phyloP scores from a whole-genome alignment of 306 rosid genomes.

The Elaeagnus macrophylla region DNA sequence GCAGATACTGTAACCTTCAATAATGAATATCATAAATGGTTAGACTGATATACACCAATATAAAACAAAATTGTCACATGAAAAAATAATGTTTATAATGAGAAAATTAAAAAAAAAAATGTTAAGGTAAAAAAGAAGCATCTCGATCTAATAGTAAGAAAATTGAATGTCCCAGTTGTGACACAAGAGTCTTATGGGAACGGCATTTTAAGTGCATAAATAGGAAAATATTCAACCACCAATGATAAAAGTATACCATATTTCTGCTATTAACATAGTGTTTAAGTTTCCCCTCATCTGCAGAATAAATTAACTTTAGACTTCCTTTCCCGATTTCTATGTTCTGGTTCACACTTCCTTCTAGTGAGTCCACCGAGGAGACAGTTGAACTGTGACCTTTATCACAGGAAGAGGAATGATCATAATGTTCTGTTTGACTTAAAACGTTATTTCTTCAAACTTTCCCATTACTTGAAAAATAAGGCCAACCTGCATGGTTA shows the following conservation, averaged over 20 bases:
- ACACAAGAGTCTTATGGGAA: not conserved
- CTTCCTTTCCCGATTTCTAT: constrained; percentile 59
- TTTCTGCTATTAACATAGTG: constrained; percentile 44
- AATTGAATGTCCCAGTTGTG: not conserved
- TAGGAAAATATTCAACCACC: not conserved
- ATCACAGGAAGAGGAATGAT: constrained; percentile 10
- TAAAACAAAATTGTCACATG: constrained; percentile 1
- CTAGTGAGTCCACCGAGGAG: constrained; percentile 22
- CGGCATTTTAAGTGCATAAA: not conserved
- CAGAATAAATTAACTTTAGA: constrained; percentile 58
- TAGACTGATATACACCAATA: constrained; percentile 1
- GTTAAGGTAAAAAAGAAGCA: not conserved
- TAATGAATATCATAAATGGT: constrained; percentile 5
- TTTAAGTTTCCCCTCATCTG: constrained; percentile 43
- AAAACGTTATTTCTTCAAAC: constrained; percentile 2
- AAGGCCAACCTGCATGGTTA: constrained; percentile 28
- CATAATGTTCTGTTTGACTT: constrained; percentile 17
- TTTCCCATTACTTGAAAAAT: constrained; percentile 5
- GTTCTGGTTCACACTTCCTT: constrained; percentile 24
- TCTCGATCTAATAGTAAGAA: not conserved
- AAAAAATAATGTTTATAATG: not conserved
- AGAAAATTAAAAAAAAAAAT: not conserved
- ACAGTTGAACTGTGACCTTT: constrained; percentile 38
- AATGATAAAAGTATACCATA: constrained; percentile 33
- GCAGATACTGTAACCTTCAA: constrained; percentile 23